Evolutionary conservation across 352 stramenopile genomes (phyloP).

Genomic region (Pythium sp.): DNA sequence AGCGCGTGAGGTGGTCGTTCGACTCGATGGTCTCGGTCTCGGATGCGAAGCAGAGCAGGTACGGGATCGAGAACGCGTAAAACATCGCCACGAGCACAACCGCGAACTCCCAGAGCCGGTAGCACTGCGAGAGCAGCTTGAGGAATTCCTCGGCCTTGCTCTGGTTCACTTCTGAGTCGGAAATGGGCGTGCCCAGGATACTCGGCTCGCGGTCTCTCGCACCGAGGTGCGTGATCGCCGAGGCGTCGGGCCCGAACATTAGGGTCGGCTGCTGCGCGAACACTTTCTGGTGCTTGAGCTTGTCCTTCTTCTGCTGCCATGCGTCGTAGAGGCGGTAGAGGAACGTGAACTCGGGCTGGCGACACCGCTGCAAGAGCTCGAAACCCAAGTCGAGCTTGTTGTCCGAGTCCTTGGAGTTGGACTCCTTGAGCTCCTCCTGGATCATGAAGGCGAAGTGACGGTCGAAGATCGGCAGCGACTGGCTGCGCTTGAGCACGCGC

Average conservation of each 20-base stretch:
- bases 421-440: slow-evolving; percentile 48
- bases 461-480: slow-evolving; percentile 65
- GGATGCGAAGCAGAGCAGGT: slow-evolving; percentile 56
- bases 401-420: slow-evolving; percentile 52
- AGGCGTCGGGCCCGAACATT: neutral
- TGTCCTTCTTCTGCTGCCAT: slow-evolving; percentile 26
- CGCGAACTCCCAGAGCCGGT: slow-evolving; percentile 54
- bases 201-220: neutral
- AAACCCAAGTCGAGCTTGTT: slow-evolving; percentile 58
- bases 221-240: neutral
- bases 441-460: slow-evolving; percentile 58
- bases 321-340: slow-evolving; percentile 47
- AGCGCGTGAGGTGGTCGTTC: slow-evolving; percentile 21
- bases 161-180: neutral
- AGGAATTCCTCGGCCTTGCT: slow-evolving; percentile 50
- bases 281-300: slow-evolving; percentile 6
- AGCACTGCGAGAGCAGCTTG: slow-evolving; percentile 40
- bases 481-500: slow-evolving; percentile 55
- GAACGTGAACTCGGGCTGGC: slow-evolving; percentile 54
- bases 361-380: slow-evolving; percentile 47
- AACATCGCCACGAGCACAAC: slow-evolving; percentile 48
- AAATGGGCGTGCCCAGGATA: neutral
- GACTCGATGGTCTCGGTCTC: slow-evolving; percentile 25
- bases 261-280: neutral
- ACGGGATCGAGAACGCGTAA: slow-evolving; percentile 59